Evolutionary conservation across 371 early-diverging fungal genomes (phyloP), one percentile per base, ranked within the genome.

Genomic region (Chytridiales sp.): DNA sequence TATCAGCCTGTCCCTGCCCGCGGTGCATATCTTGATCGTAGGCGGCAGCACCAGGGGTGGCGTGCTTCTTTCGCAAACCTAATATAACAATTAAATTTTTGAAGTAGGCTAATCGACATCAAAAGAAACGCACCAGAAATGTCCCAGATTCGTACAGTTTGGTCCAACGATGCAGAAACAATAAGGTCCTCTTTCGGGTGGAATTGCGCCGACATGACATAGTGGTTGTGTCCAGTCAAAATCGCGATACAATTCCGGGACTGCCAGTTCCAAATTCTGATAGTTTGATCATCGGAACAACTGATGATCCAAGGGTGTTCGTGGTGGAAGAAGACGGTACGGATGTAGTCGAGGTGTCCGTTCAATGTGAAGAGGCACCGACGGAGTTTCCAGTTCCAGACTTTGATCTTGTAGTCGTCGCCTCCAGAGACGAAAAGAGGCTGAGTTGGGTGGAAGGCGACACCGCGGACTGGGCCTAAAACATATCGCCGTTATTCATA

Each of bases 201-300:
- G 82, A 99, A 99, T 70, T 89, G 87, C 3, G 97, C 99, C 57
- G 88, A 86, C 99, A 99, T 99, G n/a, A 99, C 98, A 75, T 99
- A 99, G 77, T 99, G 98, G 67, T 94, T 96, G 75, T 99, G 99
- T 1, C 99, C 99, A 2, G 98, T 95, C 49, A 99, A 82, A 43
- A 95, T 91, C 36, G 95, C 92, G 51, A 99, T 90, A 72, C 96
- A 95, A 72, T 88, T 92, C 54, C 98, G 83, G n/a, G 96, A 95
- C 77, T 98, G 97, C 95, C 98, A 99, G 81, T 99, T 99, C 97
- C 97, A 99, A 57, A 99, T 94, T 60, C 98, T 91, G 63, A 99
- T 94, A 19, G 99, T 98, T 72, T 98, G 97, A 74, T 99, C 99
- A 69, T 99, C 99, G 19, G 97, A 95, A 34, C 94, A 89, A 59